A percentile compares a stretch with the other conserved stretches of the same genome.
Conservation (phyloP, 2,329 filamentous ascomycete genomes). For the Apiospora kogelbergensis region DNA sequence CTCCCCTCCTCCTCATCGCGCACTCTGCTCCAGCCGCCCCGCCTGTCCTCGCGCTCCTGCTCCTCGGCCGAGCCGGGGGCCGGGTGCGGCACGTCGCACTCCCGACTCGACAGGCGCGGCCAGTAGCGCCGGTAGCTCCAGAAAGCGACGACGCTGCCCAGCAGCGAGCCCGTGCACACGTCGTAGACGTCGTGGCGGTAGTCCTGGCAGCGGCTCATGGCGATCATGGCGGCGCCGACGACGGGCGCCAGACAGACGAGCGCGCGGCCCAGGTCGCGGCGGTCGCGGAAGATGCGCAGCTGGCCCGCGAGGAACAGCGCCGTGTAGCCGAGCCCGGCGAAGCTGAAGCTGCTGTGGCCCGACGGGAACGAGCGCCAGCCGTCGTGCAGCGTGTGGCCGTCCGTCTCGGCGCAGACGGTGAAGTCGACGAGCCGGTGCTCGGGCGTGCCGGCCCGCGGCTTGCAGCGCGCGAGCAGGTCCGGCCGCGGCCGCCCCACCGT, state of each 20-base stretch:
- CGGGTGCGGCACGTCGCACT: constrained; percentile 59
- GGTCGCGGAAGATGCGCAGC: constrained; percentile 53
- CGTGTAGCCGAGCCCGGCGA: constrained; percentile 75
- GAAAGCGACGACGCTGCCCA: constrained; percentile 61
- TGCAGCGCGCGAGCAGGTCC: constrained; percentile 72
- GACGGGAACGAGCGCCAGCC: constrained; percentile 84
- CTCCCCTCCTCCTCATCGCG: constrained; percentile 55
- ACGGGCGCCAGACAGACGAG: constrained; percentile 59
- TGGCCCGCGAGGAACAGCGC: constrained; percentile 70
- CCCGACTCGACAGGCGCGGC: constrained; percentile 51
- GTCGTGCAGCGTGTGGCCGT: constrained; percentile 71
- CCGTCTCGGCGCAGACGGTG: constrained; percentile 70
- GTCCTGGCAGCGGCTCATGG: constrained; percentile 68
- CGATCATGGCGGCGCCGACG: constrained; percentile 65
- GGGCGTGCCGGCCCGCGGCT: constrained; percentile 57
- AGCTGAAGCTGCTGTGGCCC: constrained; percentile 78
- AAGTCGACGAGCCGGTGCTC: constrained; percentile 58
- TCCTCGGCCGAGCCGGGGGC: constrained; percentile 34
- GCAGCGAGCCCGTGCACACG: constrained; percentile 59
- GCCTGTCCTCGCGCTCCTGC: constrained; percentile 20
- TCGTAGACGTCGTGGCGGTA: constrained; percentile 73
- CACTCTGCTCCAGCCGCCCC: constrained; percentile 40
- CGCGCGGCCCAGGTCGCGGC: constrained; percentile 54
- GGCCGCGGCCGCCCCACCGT: constrained; percentile 72
- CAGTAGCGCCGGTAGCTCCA: constrained; percentile 68